Base-by-base conservation (phyloP, 202 grass and related monocot genomes). In the Schoenoplectus triqueter region DNA sequence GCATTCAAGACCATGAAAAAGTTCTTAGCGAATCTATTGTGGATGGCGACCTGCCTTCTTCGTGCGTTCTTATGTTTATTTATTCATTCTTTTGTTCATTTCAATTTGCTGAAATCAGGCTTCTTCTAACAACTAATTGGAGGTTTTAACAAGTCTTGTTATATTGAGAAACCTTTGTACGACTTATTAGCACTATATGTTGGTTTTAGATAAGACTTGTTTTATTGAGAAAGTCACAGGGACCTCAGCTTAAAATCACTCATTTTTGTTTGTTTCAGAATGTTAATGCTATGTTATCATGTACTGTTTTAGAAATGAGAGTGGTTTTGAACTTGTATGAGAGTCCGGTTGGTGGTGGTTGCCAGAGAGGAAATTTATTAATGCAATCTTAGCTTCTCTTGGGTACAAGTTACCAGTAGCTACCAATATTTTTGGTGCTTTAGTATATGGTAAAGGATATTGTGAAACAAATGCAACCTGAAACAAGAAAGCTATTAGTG, bases 1-100 rank as follows among this genome's bases (percentile, higher is more conserved):
- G 91, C 87, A 98, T 98, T 86, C 95, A 98, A 88, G 95, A 98
- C 15, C 95, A 98, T 49, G 95, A 98, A 80, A 89, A 88, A 13
- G 86, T 95, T 85, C 86, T 98, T 71, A 98, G 91, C 84, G 95
- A 90, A 61, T 90, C 95, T 51, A 94, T 93, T 85, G 89, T 97
- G 69, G 95, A 94, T 86, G 84, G 86, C 55, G 95, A 98, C 91
- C 85, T 98, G 57, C 95, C 92, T 85, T 73, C 95, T 17, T 88
- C 86, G 91, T 98, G 87, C 91, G 95, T 95, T 80, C 69, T 86
- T 71, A 85, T 40, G n/a, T 45, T 83, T 56, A 65, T 55, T 73
- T 19, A 70, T 83, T 45, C 82, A 6, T 46, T 10, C 63, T 49
- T 20, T 63, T 89, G 0, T 52, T 14, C 5, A 10, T 86, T 86